Conservation (phyloP, 2,329 filamentous ascomycete species). For the Aspergillus uvarum region DNA sequence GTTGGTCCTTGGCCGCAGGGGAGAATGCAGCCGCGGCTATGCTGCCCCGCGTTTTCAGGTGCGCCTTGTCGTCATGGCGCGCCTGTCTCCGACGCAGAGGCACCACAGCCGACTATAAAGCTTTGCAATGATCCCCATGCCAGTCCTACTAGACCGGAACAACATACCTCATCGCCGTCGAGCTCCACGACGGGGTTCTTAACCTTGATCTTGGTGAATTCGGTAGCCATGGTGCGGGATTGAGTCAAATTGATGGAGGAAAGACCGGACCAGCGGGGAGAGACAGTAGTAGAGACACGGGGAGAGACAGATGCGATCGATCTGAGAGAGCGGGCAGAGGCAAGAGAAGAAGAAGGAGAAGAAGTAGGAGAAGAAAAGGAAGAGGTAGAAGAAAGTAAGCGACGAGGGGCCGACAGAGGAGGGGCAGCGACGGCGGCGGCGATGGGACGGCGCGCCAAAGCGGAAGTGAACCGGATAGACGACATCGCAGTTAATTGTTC, state of each 20-base stretch:
- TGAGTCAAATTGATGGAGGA: constrained; percentile 34
- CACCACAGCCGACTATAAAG: constrained; percentile 13
- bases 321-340: constrained; percentile 28
- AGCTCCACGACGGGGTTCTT: constrained; percentile 98
- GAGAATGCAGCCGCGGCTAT: constrained; percentile 25
- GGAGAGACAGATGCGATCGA: constrained; percentile 26
- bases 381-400: constrained; percentile 23
- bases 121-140: constrained; percentile 4
- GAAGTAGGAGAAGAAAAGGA: constrained; percentile 28
- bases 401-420: constrained; percentile 27
- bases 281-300: constrained; percentile 22
- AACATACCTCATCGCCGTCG: constrained; percentile 69
- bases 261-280: constrained; percentile 33
- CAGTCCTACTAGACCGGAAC: constrained; percentile 1
- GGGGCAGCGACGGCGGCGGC: constrained; percentile 32
- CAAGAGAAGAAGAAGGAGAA: constrained; percentile 28
- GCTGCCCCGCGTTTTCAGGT: constrained; percentile 32
- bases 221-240: constrained; percentile 48
- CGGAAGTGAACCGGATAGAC: constrained; percentile 42
- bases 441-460: constrained; percentile 37
- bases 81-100: constrained; percentile 15
- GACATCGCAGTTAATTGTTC: constrained; percentile 29
- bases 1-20: constrained; percentile 25
- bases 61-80: constrained; percentile 28
- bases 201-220: constrained; percentile 89